phyloP scores from a whole-genome alignment of 139 green algal genomes.

The Gonium pectorale region DNA sequence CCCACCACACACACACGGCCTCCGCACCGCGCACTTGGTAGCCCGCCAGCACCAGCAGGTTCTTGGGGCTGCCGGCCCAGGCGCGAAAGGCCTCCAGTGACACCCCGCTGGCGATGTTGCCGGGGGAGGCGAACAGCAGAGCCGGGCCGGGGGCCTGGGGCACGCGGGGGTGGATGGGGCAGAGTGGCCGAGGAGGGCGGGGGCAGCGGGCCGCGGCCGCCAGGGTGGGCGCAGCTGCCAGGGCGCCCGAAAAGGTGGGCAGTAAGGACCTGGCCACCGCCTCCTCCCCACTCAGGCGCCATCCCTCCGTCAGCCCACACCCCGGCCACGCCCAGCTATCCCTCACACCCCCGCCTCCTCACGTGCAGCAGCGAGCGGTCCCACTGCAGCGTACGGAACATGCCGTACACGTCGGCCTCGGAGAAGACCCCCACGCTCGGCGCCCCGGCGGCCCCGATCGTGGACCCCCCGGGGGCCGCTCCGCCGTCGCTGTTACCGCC shows the following conservation, averaged over 20 bases:
- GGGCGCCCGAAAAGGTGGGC: no score
- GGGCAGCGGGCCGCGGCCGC: no score
- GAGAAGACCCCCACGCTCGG: constrained; percentile 11
- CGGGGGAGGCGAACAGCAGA: constrained; percentile 85
- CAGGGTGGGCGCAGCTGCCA: no score
- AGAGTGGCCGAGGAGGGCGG: not conserved
- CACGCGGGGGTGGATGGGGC: no score
- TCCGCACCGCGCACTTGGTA: constrained; percentile 58
- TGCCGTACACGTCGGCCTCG: constrained; percentile 48
- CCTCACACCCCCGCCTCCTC: no score
- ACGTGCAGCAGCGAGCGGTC: constrained; percentile 58
- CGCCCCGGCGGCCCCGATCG: not conserved
- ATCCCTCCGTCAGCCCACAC: no score
- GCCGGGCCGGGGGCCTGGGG: constrained; percentile 32
- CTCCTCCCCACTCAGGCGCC: no score
- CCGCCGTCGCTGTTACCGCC: not conserved
- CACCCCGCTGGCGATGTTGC: constrained; percentile 79
- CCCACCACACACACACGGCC: no score
- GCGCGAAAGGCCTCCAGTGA: constrained; percentile 77
- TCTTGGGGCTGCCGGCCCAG: constrained; percentile 44
- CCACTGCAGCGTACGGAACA: constrained; percentile 53
- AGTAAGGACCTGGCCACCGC: no score
- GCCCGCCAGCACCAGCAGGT: constrained; percentile 81
- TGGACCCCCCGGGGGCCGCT: not conserved
- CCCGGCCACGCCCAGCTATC: no score